These are phyloP conservation scores for Penicillium sp. DNA, from an alignment of 2,329 filamentous ascomycete genomes.

Conservation along the genomic window DNA sequence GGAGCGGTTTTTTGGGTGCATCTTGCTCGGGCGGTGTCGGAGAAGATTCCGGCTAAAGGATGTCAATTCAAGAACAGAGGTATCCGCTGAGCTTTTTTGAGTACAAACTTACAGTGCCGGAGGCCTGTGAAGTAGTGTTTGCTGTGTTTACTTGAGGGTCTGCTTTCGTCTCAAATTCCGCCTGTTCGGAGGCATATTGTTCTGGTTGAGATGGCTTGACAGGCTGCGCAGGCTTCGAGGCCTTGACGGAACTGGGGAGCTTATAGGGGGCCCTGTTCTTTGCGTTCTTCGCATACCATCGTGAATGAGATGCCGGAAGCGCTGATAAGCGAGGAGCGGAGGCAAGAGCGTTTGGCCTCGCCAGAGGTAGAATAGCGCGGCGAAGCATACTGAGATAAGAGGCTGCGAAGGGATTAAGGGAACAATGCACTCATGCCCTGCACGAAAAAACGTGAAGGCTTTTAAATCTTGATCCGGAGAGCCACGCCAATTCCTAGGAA, in stretches of 20 bases:
- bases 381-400: conserved; percentile 46
- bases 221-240: conserved; percentile 32
- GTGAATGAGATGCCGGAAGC: conserved; percentile 38
- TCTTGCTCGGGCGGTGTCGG: conserved; percentile 37
- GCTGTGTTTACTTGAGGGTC: conserved; percentile 38
- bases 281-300: conserved; percentile 46
- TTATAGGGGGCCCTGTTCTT: conserved; percentile 42
- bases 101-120: conserved; percentile 33
- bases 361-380: conserved; percentile 50
- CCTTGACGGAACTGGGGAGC: conserved; percentile 38
- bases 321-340: conserved; percentile 41
- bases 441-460: conserved; percentile 7
- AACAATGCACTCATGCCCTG: conserved; percentile 29
- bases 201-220: conserved; percentile 31
- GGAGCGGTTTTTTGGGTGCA: conserved; percentile 69
- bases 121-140: conserved; percentile 35
- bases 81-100: not conserved
- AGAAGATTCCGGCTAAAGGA: conserved; percentile 42
- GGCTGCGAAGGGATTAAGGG: conserved; percentile 4
- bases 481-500: not conserved
- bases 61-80: conserved; percentile 16
- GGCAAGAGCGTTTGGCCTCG: conserved; percentile 47
- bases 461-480: not conserved
- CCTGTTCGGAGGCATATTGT: conserved; percentile 41
- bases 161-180: conserved; percentile 44